Evolutionary conservation across 805 yeast species (phyloP).

Genomic region (Yarrowia keelungensis): DNA sequence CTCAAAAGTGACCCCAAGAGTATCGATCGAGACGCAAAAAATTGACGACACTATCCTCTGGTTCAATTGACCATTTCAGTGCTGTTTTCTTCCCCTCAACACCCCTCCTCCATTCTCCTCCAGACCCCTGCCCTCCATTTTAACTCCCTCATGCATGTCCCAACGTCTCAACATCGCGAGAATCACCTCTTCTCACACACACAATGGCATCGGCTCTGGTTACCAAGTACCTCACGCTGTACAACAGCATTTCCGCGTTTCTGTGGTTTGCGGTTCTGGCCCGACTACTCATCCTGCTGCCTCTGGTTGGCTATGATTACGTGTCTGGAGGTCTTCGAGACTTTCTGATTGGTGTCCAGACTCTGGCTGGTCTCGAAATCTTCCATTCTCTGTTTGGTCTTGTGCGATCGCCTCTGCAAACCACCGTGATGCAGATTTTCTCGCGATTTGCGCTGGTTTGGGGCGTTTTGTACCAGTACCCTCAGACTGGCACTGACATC

Average conservation of each 20-base stretch:
- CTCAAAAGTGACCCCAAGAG: not conserved
- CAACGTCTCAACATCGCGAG: not conserved
- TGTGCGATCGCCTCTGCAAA: slow-evolving; percentile 83
- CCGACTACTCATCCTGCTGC: slow-evolving; percentile 53
- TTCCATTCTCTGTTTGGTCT: slow-evolving; percentile 77
- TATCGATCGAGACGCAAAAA: no score
- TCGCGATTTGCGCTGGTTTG: slow-evolving; percentile 82
- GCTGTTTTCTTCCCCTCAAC: no score
- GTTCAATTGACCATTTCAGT: no score
- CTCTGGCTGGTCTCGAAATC: slow-evolving; percentile 80
- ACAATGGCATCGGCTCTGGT: slow-evolving; percentile 33
- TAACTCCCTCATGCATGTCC: slow-evolving; percentile 6
- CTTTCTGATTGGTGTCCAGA: slow-evolving; percentile 71
- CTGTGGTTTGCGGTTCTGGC: slow-evolving; percentile 62
- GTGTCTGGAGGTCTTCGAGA: slow-evolving; percentile 66
- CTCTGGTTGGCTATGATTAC: slow-evolving; percentile 66
- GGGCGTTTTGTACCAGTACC: slow-evolving; percentile 81
- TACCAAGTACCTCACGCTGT: slow-evolving; percentile 52
- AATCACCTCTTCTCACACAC: not conserved
- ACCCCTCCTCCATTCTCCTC: no score
- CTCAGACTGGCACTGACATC: slow-evolving; percentile 64
- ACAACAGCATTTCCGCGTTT: slow-evolving; percentile 61
- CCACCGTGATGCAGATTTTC: slow-evolving; percentile 85
- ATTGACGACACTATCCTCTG: no score
- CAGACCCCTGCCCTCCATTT: no score